Base-by-base conservation (phyloP, 495 filamentous ascomycete species). In the Poronia punctata region DNA sequence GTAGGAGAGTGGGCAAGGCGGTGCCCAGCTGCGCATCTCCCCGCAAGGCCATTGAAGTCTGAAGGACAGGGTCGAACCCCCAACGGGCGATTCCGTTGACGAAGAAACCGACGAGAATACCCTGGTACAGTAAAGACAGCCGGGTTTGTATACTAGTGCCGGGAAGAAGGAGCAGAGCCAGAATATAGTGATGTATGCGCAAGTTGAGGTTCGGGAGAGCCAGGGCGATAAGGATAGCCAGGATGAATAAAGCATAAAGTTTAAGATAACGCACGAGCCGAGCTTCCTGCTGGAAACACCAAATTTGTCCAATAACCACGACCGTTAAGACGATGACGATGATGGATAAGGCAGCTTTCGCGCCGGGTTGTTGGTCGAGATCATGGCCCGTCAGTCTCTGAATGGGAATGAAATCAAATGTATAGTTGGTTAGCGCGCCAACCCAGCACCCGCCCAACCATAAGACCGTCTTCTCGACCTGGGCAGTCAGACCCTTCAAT, bases 141-240 rank as follows among this genome's bases (percentile, higher is more conserved):
- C 90, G 74, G 3, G 83, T 95, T 40, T 90, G 86, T 35, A 95
- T 74, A 28, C 79, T 77, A 0, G 89, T 95, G 0, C 87, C 87
- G 0, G 86, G 88, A 10, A 95, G 77, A 0, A 97, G 74, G 2
- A 78, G 58, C 2, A 96, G 66, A 8, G 84, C 88, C 10, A 98
- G 74, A 48, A 98, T 83, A 50, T 98, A 98, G 55, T 98, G 92
- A 52, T 97, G 93, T 41, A 97, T 88, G 8, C 92, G 76, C 34
- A 98, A 74, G 33, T 75, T 82, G n/a, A 94, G 79, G n/a, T 76
- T 75, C 0, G 92, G 88, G 8, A 95, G 62, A 0, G 78, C 71
- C 0, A 88, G 67, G 28, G 85, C 71, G 40, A 86, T 61, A 31
- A 85, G 36, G 12, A 86, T 71, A 1, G 66, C 61, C 0, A 64